These are phyloP conservation scores for Trypanosoma cruzi DNA, from an alignment of 208 protist species.

Conservation along the genomic window DNA sequence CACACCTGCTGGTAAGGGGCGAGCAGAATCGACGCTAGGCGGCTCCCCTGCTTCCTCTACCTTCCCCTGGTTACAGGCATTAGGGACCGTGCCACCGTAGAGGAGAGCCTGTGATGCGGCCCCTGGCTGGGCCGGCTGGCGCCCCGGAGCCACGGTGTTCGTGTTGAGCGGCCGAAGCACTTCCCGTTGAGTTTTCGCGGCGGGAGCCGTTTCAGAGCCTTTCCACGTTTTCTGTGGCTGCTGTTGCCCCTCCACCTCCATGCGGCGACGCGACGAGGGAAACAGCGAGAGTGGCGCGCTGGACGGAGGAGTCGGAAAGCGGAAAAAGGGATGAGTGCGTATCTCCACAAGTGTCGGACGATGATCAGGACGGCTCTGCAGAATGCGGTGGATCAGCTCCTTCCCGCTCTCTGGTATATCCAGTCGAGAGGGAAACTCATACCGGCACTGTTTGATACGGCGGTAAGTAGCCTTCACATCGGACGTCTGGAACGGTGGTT, in stretches of 20 bases:
- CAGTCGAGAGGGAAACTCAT: conserved; percentile 73
- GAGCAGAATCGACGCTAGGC: conserved; percentile 1
- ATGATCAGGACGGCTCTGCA: conserved; percentile 62
- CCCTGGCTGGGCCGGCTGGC: conserved; percentile 13
- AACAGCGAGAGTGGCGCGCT: too few relatives aligned
- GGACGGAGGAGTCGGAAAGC: too few relatives aligned
- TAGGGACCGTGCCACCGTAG: conserved; percentile 3
- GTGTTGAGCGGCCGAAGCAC: conserved; percentile 50
- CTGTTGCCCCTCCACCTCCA: background rate
- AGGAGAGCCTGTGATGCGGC: conserved; percentile 4
- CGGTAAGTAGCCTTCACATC: conserved; percentile 63
- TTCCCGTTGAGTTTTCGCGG: conserved; percentile 37
- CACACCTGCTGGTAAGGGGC: background rate
- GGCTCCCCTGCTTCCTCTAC: background rate
- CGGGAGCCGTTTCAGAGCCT: conserved; percentile 9
- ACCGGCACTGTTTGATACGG: conserved; percentile 58
- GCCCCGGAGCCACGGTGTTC: conserved; percentile 30
- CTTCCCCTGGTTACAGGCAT: conserved; percentile 9
- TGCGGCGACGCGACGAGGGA: conserved; percentile 29
- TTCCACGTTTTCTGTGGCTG: conserved; percentile 3
- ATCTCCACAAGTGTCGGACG: too few relatives aligned
- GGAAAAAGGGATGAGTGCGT: too few relatives aligned
- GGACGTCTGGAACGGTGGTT: conserved; percentile 80
- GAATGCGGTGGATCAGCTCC: conserved; percentile 83
- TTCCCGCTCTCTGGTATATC: conserved; percentile 62